Percentiles rank a stretch among this genome's conserved stretches.
Evolutionary conservation across 257 asterid species (phyloP).

Genomic region (Nicotiana obtusifolia): DNA sequence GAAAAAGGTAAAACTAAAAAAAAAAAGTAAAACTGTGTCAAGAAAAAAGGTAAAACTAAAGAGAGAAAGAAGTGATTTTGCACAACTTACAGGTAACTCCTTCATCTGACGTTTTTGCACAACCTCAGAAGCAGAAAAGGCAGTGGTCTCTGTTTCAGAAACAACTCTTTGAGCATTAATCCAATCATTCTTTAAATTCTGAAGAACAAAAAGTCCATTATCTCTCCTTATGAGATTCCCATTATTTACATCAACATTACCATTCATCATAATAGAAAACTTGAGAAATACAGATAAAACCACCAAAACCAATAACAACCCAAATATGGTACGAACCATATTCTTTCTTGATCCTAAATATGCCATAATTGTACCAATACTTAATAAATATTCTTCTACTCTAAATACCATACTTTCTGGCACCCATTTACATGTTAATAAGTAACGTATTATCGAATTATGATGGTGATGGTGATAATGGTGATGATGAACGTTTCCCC

Average conservation of each 20-base stretch:
- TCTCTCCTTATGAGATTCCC: not conserved
- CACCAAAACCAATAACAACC: conserved; percentile 36
- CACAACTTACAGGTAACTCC: conserved; percentile 36
- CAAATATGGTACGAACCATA: conserved; percentile 36
- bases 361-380: conserved; percentile 21
- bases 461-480: conserved; percentile 16
- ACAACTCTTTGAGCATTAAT: conserved; percentile 46
- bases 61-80: not conserved
- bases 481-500: not conserved
- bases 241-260: conserved; percentile 23
- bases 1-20: not conserved
- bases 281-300: conserved; percentile 47
- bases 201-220: conserved; percentile 34
- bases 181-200: conserved; percentile 36
- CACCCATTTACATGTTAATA: conserved; percentile 35
- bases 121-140: not conserved
- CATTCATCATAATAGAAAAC: conserved; percentile 30
- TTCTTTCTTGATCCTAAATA: conserved; percentile 45
- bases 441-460: conserved; percentile 26
- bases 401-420: conserved; percentile 40
- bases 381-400: conserved; percentile 28
- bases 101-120: conserved; percentile 25
- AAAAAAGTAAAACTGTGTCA: not conserved
- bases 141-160: conserved; percentile 25
- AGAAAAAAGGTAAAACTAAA: not conserved